Conservation (phyloP, 495 filamentous ascomycete species). For the Bombardia bombarda region DNA sequence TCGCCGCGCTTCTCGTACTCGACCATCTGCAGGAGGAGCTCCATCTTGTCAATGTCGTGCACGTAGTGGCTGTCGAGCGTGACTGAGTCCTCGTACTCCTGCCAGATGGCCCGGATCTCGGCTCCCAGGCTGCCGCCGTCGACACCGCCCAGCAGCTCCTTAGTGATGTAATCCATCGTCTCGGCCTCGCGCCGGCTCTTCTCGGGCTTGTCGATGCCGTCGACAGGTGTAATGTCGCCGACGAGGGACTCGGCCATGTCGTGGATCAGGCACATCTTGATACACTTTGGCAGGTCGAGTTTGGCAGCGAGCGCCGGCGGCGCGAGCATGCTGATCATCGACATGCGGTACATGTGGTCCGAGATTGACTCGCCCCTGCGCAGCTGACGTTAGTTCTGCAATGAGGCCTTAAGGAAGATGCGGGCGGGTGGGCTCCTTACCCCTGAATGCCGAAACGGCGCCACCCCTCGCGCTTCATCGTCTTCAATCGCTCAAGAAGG, state of each 20-base stretch:
- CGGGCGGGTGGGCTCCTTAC: conserved; percentile 22
- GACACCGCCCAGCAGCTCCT: conserved; percentile 62
- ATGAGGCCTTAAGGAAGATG: background rate
- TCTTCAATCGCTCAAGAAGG: conserved; percentile 86
- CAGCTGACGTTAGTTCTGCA: conserved; percentile 7
- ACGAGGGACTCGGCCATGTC: conserved; percentile 96
- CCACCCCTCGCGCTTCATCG: conserved; percentile 93
- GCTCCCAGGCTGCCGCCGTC: conserved; percentile 56
- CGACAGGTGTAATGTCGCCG: conserved; percentile 91
- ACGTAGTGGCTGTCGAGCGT: conserved; percentile 83
- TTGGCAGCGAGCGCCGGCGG: conserved; percentile 60
- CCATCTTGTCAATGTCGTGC: conserved; percentile 95
- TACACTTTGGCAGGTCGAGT: conserved; percentile 75
- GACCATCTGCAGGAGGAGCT: conserved; percentile 87
- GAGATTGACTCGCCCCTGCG: conserved; percentile 70
- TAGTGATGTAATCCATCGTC: conserved; percentile 84
- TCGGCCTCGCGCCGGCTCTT: conserved; percentile 78
- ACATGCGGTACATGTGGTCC: conserved; percentile 99
- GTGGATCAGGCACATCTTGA: conserved; percentile 88
- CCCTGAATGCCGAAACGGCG: conserved; percentile 69
- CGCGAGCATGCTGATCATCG: conserved; percentile 90
- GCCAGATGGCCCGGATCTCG: conserved; percentile 71
- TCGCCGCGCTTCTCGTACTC: conserved; percentile 80
- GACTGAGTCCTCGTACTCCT: conserved; percentile 83
- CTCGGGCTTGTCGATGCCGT: conserved; percentile 61